phyloP scores from a whole-genome alignment of 2,329 filamentous ascomycete genomes.

The Mariannaea sp. region DNA sequence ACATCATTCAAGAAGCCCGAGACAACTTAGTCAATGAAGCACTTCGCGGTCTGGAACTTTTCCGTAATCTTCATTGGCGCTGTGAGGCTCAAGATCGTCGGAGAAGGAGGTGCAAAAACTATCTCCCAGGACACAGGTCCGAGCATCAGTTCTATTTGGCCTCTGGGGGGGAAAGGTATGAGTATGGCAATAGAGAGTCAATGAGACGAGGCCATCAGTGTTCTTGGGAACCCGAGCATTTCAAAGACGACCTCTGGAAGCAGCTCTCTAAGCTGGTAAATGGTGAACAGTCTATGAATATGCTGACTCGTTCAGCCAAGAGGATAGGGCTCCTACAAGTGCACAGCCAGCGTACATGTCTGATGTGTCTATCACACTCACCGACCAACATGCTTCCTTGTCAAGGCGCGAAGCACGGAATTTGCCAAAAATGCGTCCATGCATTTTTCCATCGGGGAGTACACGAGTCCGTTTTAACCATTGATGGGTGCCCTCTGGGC shows the following conservation, averaged over 20 bases:
- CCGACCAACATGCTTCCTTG: slow-evolving; percentile 25
- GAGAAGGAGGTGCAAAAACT: neutral
- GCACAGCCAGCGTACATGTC: slow-evolving; percentile 17
- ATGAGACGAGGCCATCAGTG: neutral
- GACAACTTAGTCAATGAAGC: neutral
- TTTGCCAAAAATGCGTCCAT: slow-evolving; percentile 16
- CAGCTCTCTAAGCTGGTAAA: neutral
- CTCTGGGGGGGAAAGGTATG: neutral
- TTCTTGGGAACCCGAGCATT: neutral
- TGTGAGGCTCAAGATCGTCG: neutral
- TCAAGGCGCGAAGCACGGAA: slow-evolving; percentile 1
- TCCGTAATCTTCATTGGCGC: neutral
- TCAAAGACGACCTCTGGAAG: neutral
- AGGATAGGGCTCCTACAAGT: neutral
- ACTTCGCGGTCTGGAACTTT: neutral
- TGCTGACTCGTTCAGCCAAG: neutral
- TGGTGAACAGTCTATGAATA: neutral
- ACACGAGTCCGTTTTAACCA: neutral
- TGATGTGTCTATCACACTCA: slow-evolving; percentile 10
- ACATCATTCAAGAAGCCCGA: neutral
- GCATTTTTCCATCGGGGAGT: neutral
- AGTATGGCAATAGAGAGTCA: neutral
- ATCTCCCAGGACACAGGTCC: neutral
- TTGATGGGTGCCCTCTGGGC: slow-evolving; percentile 11
- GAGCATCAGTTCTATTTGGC: neutral